Conservation (phyloP, 2,329 filamentous ascomycete genomes). For the Canariomyces notabilis region DNA sequence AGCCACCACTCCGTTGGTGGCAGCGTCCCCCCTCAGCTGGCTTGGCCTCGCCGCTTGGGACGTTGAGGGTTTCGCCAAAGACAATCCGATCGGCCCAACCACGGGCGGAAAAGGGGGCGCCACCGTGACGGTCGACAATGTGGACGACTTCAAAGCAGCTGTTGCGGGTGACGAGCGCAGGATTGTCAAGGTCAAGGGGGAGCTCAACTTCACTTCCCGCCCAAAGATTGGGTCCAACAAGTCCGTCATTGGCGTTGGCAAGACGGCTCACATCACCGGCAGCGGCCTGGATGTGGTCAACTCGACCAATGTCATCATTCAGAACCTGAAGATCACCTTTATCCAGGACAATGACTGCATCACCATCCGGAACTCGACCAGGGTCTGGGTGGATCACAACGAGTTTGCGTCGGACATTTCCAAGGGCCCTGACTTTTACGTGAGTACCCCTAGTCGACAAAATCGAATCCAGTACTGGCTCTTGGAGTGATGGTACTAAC, state of each 20-base stretch:
- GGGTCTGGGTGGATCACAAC: slow-evolving; percentile 45
- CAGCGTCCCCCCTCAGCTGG: slow-evolving; percentile 4
- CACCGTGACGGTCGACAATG: slow-evolving; percentile 41
- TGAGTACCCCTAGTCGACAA: slow-evolving; percentile 8
- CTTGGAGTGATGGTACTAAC: not conserved
- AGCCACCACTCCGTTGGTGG: not conserved
- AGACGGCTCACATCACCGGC: slow-evolving; percentile 30
- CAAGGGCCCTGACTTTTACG: slow-evolving; percentile 36
- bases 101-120: slow-evolving; percentile 41
- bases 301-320: slow-evolving; percentile 34
- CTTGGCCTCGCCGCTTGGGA: slow-evolving; percentile 20
- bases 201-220: slow-evolving; percentile 36
- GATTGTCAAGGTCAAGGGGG: slow-evolving; percentile 40
- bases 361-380: slow-evolving; percentile 39
- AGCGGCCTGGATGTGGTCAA: slow-evolving; percentile 31
- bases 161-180: slow-evolving; percentile 37
- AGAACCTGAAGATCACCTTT: slow-evolving; percentile 28
- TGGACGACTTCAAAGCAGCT: slow-evolving; percentile 39
- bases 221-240: slow-evolving; percentile 41
- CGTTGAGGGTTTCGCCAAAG: slow-evolving; percentile 27
- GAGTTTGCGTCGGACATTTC: slow-evolving; percentile 41
- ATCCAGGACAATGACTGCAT: slow-evolving; percentile 40
- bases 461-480: no score
- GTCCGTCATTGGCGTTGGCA: slow-evolving; percentile 34
- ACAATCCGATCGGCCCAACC: slow-evolving; percentile 35